A percentile compares a stretch with the other conserved stretches of the same genome.
These are phyloP conservation scores for Camelina sativa DNA, from an alignment of 345 rosid genomes.

Conservation along the genomic window DNA sequence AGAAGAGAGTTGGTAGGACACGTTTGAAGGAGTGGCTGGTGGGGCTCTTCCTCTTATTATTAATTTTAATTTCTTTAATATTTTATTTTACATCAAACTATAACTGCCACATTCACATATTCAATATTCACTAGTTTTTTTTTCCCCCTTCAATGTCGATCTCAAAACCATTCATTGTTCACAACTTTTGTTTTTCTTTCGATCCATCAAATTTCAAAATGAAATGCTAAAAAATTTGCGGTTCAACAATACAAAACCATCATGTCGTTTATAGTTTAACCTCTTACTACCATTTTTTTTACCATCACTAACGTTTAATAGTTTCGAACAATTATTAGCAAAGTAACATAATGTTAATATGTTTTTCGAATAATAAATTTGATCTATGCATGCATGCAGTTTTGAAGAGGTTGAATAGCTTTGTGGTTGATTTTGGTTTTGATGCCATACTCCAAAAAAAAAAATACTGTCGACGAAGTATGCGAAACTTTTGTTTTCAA, in stretches of 20 bases:
- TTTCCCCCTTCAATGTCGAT: not conserved
- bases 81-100: constrained; percentile 46
- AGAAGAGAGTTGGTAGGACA: constrained; percentile 99
- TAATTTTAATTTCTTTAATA: not conserved
- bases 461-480: too few relatives aligned
- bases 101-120: constrained; percentile 40
- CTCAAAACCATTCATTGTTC: constrained; percentile 1
- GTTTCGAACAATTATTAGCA: not conserved
- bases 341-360: too few relatives aligned
- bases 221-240: not conserved
- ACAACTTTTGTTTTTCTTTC: not conserved
- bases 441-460: too few relatives aligned
- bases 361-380: too few relatives aligned
- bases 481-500: too few relatives aligned
- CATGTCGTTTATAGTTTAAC: too few relatives aligned
- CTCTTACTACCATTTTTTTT: too few relatives aligned
- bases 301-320: not conserved
- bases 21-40: constrained; percentile 85
- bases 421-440: too few relatives aligned
- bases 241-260: not conserved
- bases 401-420: too few relatives aligned
- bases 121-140: constrained; percentile 3
- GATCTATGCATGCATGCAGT: too few relatives aligned
- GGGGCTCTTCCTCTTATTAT: constrained; percentile 28
- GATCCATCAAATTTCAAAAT: not conserved